A percentile compares a stretch with the other conserved stretches of the same genome.
These are phyloP conservation scores for Nitzschia sp. DNA, from an alignment of 108 stramenopile species.

Conservation along the genomic window DNA sequence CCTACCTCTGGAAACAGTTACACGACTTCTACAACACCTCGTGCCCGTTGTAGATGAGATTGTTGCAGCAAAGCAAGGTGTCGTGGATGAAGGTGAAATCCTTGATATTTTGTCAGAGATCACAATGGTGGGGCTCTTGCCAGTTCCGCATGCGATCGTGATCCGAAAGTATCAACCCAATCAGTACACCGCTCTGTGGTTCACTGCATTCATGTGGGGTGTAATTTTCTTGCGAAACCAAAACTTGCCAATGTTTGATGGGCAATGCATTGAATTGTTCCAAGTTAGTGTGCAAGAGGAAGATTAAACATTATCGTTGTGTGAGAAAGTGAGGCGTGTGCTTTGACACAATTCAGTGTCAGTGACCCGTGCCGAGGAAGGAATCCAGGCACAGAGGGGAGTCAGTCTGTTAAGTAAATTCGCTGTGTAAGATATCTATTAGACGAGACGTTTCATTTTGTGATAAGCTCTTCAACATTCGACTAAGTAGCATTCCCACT, in stretches of 20 bases:
- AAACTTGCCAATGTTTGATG: constrained; percentile 93
- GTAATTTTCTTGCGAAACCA: constrained; percentile 95
- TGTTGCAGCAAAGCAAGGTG: constrained; percentile 58
- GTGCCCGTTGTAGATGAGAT: constrained; percentile 94
- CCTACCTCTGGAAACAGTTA: constrained; percentile 89
- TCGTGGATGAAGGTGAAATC: constrained; percentile 89
- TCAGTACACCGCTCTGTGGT: constrained; percentile 95
- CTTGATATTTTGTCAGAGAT: constrained; percentile 81
- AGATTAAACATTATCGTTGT: constrained; percentile 13
- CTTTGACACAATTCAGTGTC: no score
- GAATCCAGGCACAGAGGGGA: no score
- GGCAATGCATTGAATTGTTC: constrained; percentile 83
- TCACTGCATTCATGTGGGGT: constrained; percentile 99
- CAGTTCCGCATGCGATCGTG: constrained; percentile 97
- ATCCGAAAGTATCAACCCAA: constrained; percentile 98
- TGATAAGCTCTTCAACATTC: no score
- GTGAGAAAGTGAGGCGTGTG: background rate
- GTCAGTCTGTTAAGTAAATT: no score
- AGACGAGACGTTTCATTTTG: no score
- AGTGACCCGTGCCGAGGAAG: no score
- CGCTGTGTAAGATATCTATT: no score
- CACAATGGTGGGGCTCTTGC: constrained; percentile 92
- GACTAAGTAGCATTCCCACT: no score
- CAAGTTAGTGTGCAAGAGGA: constrained; percentile 74
- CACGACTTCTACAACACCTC: constrained; percentile 86